Conservation (phyloP, 148 eudicot genomes). For the Rhododendron ferrugineum region DNA sequence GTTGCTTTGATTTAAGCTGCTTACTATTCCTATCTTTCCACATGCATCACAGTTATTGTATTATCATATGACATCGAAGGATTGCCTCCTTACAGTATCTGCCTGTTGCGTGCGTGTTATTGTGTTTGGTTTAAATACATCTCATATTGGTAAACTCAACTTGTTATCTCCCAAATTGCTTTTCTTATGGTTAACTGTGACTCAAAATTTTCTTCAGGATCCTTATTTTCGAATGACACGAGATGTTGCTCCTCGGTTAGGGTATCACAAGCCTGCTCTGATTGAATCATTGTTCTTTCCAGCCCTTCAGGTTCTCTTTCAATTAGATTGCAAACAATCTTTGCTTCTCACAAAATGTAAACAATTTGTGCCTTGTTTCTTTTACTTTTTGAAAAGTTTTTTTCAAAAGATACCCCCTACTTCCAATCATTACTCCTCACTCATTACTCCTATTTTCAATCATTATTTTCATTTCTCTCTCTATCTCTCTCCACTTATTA, state of each 20-base stretch:
- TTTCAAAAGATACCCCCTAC: too few species aligned
- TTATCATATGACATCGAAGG: not conserved
- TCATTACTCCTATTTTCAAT: too few species aligned
- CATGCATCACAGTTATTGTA: not conserved
- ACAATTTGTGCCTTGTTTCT: too few species aligned
- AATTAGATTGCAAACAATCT: not conserved
- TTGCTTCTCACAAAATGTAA: not conserved
- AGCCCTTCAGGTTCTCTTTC: slow-evolving; percentile 74
- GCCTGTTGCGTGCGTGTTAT: not conserved
- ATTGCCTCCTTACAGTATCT: not conserved
- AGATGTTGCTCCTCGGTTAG: slow-evolving; percentile 96
- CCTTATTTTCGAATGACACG: slow-evolving; percentile 99
- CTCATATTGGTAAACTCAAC: slow-evolving; percentile 4
- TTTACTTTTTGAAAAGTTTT: too few species aligned
- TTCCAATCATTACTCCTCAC: too few species aligned
- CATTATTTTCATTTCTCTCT: too few species aligned
- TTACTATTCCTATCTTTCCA: not conserved
- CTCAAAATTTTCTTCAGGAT: slow-evolving; percentile 50
- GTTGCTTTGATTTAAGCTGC: not conserved
- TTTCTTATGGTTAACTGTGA: slow-evolving; percentile 7
- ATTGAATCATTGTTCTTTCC: slow-evolving; percentile 94
- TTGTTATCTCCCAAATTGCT: slow-evolving; percentile 1
- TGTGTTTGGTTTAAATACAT: not conserved
- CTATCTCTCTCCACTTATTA: too few species aligned
- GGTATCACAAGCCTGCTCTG: slow-evolving; percentile 87